phyloP scores from a whole-genome alignment of 208 protist genomes.

The Leishmania guyanensis region DNA sequence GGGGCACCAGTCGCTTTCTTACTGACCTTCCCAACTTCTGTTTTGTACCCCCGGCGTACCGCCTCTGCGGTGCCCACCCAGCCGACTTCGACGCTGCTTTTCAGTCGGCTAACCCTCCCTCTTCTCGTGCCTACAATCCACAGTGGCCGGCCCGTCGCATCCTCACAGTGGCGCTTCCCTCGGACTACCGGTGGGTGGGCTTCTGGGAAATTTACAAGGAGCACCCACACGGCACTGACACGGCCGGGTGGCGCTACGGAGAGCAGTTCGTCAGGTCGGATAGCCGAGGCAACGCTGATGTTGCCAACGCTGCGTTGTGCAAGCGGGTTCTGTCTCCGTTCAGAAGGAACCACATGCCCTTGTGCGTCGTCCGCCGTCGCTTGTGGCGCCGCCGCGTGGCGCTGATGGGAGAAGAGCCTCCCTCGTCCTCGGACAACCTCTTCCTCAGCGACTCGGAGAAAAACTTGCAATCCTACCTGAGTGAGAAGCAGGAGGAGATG shows the following conservation, averaged over 20 bases:
- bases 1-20: slow-evolving; percentile 50
- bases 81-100: slow-evolving; percentile 27
- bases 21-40: slow-evolving; percentile 55
- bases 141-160: slow-evolving; percentile 15
- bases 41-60: slow-evolving; percentile 17
- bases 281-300: slow-evolving; percentile 7
- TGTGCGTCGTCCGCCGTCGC: slow-evolving; percentile 50
- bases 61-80: slow-evolving; percentile 25
- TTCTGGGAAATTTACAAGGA: slow-evolving; percentile 49
- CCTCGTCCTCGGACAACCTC: slow-evolving; percentile 12
- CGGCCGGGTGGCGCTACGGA: slow-evolving; percentile 58
- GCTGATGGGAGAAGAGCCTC: slow-evolving; percentile 11
- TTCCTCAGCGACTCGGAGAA: slow-evolving; percentile 12
- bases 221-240: slow-evolving; percentile 47
- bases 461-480: slow-evolving; percentile 33
- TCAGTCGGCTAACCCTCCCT: slow-evolving; percentile 7
- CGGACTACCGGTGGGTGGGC: slow-evolving; percentile 49
- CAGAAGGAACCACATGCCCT: slow-evolving; percentile 48
- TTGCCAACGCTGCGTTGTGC: not conserved
- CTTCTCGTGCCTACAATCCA: slow-evolving; percentile 4
- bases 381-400: slow-evolving; percentile 52
- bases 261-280: slow-evolving; percentile 25
- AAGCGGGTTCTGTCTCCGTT: slow-evolving; percentile 24
- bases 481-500: slow-evolving; percentile 55
- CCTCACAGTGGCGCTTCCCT: slow-evolving; percentile 33